Percentiles rank a stretch among this genome's conserved stretches.
Evolutionary conservation across 208 protist genomes (phyloP).

Genomic region (Angomonas ambiguus): DNA sequence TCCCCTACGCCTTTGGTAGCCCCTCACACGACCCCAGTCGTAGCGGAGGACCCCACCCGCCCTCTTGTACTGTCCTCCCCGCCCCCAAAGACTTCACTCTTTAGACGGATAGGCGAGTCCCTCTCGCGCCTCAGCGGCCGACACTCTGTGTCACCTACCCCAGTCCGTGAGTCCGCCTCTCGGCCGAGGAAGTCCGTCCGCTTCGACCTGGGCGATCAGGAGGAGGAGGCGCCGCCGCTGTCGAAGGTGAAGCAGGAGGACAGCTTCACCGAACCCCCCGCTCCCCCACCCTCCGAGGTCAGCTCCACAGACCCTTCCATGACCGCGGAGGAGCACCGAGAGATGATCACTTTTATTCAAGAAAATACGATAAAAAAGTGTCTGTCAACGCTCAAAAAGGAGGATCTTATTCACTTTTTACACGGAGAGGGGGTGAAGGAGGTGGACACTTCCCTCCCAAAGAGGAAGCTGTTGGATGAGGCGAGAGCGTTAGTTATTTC

Average conservation of each 20-base stretch:
- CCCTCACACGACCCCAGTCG: constrained; percentile 10
- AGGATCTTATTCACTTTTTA: constrained; percentile 17
- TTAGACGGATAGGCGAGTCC: constrained; percentile 16
- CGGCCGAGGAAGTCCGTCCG: constrained; percentile 42
- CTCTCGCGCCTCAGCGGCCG: constrained; percentile 22
- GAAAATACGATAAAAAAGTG: constrained; percentile 26
- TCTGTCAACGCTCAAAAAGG: constrained; percentile 17
- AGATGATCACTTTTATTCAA: constrained; percentile 26
- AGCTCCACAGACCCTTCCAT: constrained; percentile 8
- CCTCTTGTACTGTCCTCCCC: neutral
- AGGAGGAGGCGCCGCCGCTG: neutral
- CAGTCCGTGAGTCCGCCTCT: constrained; percentile 8
- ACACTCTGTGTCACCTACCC: neutral
- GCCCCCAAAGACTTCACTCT: neutral
- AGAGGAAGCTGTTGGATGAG: constrained; percentile 37
- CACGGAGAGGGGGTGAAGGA: constrained; percentile 18
- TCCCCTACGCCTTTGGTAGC: constrained; percentile 6
- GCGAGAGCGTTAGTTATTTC: constrained; percentile 23
- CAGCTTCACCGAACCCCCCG: neutral
- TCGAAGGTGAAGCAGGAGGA: constrained; percentile 10
- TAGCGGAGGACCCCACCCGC: neutral
- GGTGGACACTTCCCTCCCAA: constrained; percentile 15
- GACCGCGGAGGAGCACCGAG: constrained; percentile 17
- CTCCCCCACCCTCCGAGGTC: constrained; percentile 8
- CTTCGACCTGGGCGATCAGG: constrained; percentile 17